Base-by-base conservation (phyloP, 2,329 filamentous ascomycete species). In the Hymenoscyphus fraxineus region DNA sequence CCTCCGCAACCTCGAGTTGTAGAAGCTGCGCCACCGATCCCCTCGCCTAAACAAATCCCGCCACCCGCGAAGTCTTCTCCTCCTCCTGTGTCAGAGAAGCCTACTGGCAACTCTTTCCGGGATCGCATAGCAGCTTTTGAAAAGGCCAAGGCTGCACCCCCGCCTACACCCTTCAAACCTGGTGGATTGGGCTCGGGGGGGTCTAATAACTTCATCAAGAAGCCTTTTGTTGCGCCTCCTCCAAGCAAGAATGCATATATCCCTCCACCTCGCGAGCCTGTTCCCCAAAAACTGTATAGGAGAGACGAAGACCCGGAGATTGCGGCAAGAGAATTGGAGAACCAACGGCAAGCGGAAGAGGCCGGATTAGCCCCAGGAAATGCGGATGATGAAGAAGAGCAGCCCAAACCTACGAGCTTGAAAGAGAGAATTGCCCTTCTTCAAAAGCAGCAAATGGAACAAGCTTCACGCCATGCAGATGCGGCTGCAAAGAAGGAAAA, bases 51-150 rank as follows among this genome's bases (percentile, higher is more conserved):
- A 59, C 61, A 66, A 44, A 61, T 56, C 19, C 60, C 68, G 39
- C 72, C 75, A 62, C 67, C 77, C 31, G 73, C 75, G 67, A 84
- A 81, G 71, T 76, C 80, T 62, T 82, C 80, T 63, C 82, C 87
- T 27, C 88, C 91, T 47, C 89, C 92, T 13, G 82, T 83, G 10
- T 78, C 81, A 10, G 91, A 92, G 71, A 97, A 96, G 76, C 92
- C 93, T 35, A 76, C 78, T 12, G 83, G 81, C 57, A 91, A 85
- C 73, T 92, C 95, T 1, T 98, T 99, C 80, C 93, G 86, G 75
- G 95, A 98, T 78, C 91, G 95, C 67, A 97, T 99, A 75, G 95
- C 95, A 40, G 94, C 95, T 56, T 99, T 99, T 80, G 99, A 99
- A 78, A 95, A 94, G 76, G 82, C 91, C 56, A 95, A 94, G 76